Conservation (phyloP, 2,329 filamentous ascomycete species). For the Chaetomiaceae sp. region DNA sequence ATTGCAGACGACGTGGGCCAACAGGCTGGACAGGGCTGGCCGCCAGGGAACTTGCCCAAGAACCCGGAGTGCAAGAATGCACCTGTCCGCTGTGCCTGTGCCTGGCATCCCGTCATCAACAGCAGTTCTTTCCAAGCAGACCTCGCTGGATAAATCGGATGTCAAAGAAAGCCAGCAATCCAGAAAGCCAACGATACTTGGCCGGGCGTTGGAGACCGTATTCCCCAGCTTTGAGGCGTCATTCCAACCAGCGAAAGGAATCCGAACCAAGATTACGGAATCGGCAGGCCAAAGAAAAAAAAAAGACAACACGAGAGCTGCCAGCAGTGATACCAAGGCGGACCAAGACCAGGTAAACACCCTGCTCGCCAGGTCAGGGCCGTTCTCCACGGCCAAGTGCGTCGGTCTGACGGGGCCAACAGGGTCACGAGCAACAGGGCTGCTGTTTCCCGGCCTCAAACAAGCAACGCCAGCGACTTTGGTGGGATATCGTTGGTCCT, state of each 20-base stretch:
- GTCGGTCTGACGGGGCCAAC: background rate
- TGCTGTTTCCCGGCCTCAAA: background rate
- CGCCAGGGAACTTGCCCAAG: background rate
- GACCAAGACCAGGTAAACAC: background rate
- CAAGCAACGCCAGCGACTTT: background rate
- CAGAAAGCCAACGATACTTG: background rate
- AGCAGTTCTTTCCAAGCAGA: slow-evolving; percentile 1
- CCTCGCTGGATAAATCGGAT: background rate
- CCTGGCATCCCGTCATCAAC: background rate
- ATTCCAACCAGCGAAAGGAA: slow-evolving; percentile 4
- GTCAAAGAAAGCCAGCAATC: background rate
- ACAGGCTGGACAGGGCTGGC: background rate
- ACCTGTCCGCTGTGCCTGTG: slow-evolving; percentile 2
- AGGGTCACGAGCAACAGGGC: slow-evolving; percentile 1
- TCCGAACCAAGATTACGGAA: background rate
- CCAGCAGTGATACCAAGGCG: background rate
- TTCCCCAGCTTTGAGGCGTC: background rate
- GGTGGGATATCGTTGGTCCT: background rate
- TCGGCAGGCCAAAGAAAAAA: too few relatives aligned
- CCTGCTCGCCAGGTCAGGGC: slow-evolving; percentile 1
- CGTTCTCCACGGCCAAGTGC: background rate
- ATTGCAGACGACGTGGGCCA: slow-evolving; percentile 3
- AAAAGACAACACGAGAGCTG: background rate
- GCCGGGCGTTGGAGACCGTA: background rate
- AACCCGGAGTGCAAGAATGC: slow-evolving; percentile 2